Evolutionary conservation across 352 stramenopile genomes (phyloP), one percentile per base, ranked within the genome.

Genomic region (Thalassiosira pacifica): DNA sequence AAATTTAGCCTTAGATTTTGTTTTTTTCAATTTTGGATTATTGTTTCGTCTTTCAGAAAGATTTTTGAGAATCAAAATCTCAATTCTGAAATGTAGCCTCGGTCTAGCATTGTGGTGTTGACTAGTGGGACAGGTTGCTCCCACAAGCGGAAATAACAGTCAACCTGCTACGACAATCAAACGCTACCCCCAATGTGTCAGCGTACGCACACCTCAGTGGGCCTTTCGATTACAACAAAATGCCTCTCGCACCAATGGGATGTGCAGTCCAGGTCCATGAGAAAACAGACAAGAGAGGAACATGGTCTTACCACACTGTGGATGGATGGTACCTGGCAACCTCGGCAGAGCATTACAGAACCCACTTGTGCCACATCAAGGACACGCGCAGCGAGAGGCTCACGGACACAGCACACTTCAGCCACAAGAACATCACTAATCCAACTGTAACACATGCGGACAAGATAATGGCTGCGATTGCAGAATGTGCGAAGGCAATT

Each of bases 211-310:
- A 73, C 5, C 4, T 89, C 4, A 27, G 72, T 55, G 76, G 80
- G 1, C 24, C 34, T 0, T 83, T 83, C 24, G 78, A 91, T 52
- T 90, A 72, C 77, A 85, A 89, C 31, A n/a, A 48, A 3, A 80
- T 66, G 27, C 88, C 88, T 6, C 40, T 93, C 0, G 88, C 71
- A 13, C 88, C 88, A 2, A 60, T 78, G 18, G 88, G 88, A 9
- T 78, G 22, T 84, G 73, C 57, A 31, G 52, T 29, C 3, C n/a
- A 60, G 11, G 52, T 60, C 4, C 82, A 91, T 45, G 61, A 88
- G 52, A 87, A 87, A 61, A 26, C 85, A 29, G 40, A 34, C 34
- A 70, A 79, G 16, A 42, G 81, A 40, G 72, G 29, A 0, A 79
- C 64, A 22, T 90, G 85, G 85, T 53, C 71, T 10, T 73, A 63